Percentiles rank a stretch among this genome's conserved stretches.
phyloP scores from a whole-genome alignment of 805 yeast species.

The Yarrowia hollandica region DNA sequence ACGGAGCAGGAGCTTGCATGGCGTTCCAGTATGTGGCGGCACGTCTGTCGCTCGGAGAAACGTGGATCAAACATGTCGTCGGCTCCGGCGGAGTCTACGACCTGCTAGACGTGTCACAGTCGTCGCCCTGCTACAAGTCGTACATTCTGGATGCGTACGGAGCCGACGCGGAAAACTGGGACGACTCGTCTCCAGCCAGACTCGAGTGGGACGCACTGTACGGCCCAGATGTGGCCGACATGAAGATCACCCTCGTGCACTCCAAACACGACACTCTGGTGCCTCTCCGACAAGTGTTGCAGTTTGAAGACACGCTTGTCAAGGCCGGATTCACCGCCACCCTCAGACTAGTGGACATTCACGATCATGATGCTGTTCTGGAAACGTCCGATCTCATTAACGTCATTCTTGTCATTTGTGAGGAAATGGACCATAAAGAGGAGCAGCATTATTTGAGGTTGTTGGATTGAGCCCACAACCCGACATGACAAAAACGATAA shows the following conservation, averaged over 20 bases:
- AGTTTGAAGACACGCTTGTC: constrained; percentile 29
- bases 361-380: constrained; percentile 30
- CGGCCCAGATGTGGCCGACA: constrained; percentile 20
- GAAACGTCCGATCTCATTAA: constrained; percentile 30
- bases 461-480: background rate
- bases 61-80: constrained; percentile 30
- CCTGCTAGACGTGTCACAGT: constrained; percentile 26
- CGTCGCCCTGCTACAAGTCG: constrained; percentile 20
- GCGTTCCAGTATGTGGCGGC: constrained; percentile 50
- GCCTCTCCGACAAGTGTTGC: constrained; percentile 30
- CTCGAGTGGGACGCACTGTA: constrained; percentile 31
- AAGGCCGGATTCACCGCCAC: constrained; percentile 27
- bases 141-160: constrained; percentile 31
- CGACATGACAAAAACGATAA: no score
- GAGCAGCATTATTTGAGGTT: constrained; percentile 11
- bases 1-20: constrained; percentile 78
- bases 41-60: constrained; percentile 28
- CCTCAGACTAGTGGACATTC: constrained; percentile 28
- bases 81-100: constrained; percentile 32
- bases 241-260: constrained; percentile 29
- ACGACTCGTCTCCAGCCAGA: constrained; percentile 30
- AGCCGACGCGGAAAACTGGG: constrained; percentile 29
- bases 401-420: constrained; percentile 25
- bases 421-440: constrained; percentile 29
- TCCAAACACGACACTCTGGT: constrained; percentile 30